Percentiles rank a stretch among this genome's conserved stretches.
phyloP scores from a whole-genome alignment of 2,329 filamentous ascomycete species.

The Rutstroemia sydowiana region DNA sequence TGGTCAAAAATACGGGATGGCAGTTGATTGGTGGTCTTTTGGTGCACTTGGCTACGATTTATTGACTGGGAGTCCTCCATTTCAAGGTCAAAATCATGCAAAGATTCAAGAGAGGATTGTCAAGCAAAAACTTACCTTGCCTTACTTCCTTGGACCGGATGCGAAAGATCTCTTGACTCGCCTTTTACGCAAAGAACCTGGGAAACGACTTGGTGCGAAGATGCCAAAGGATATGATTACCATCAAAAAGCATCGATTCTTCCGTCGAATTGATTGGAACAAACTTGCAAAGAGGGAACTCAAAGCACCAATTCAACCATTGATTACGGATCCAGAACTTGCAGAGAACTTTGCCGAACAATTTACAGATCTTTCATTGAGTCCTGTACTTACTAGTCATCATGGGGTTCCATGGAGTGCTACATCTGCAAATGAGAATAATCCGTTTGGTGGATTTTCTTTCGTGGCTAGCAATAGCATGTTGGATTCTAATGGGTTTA shows the following conservation, averaged over 20 bases:
- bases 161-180: constrained; percentile 90
- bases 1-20: constrained; percentile 83
- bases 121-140: constrained; percentile 80
- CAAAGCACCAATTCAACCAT: constrained; percentile 80
- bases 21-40: constrained; percentile 98
- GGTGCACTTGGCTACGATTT: constrained; percentile 88
- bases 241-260: constrained; percentile 92
- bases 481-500: constrained; percentile 25
- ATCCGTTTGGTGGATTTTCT: constrained; percentile 31
- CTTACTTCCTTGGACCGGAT: constrained; percentile 85
- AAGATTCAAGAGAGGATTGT: constrained; percentile 96
- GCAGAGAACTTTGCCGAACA: constrained; percentile 95
- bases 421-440: constrained; percentile 16
- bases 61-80: constrained; percentile 86
- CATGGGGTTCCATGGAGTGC: constrained; percentile 22
- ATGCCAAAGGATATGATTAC: constrained; percentile 82
- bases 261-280: constrained; percentile 93
- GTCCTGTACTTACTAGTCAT: constrained; percentile 50
- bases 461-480: constrained; percentile 31
- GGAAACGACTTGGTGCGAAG: constrained; percentile 78
- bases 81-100: constrained; percentile 81
- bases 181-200: constrained; percentile 83
- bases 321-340: constrained; percentile 91
- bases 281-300: constrained; percentile 75
- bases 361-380: constrained; percentile 80